Evolutionary conservation across 2,329 filamentous ascomycete species (phyloP), one percentile per base, ranked within the genome.

Genomic region (Colletotrichum scovillei): DNA sequence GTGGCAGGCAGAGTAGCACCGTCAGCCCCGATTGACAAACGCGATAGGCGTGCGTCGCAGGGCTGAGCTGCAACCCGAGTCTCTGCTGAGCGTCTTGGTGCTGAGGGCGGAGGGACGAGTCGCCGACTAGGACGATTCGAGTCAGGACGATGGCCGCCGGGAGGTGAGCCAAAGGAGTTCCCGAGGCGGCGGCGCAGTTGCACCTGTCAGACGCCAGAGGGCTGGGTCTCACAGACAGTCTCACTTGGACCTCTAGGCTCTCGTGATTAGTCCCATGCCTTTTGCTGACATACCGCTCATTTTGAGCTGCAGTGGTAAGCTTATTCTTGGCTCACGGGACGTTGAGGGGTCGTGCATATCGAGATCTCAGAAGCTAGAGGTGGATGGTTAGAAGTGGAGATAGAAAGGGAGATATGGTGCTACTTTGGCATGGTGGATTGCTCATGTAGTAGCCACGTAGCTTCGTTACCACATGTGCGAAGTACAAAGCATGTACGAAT

Each of bases 141-240:
- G 62, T 26, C 22, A 46, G 49, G 26, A 12, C 26, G n/a, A 53
- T 35, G 56, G 42, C 38, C 46, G 60, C 16, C 38, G 38, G 38
- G 56, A 52, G 14, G 28, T 24, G 28, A 42, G 58, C 57, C 38
- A 14, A 32, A 38, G 22, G 30, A 26, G 4, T 4, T 32, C 19
- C 12, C 11, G 38, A 55, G 62, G 67, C 62, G 67, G 69, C 66
- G 65, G 69, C 53, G 69, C 69, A 69, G 69, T 58, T 30, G 38
- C 42, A 22, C 30, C 28, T 59, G 69, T 72, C 69, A 72, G 65
- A 69, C 24, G 53, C 53, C 53, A 52, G n/a, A 24, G 19, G 28
- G 22, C 63, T 55, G 32, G 46, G 42, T 49, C 42, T 49, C 42
- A 22, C 42, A 49, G 46, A 11, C n/a, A 5, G 3, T 30, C 52